Evolutionary conservation across 2,329 filamentous ascomycete genomes (phyloP).

Genomic region (Fusarium gaditjirri): DNA sequence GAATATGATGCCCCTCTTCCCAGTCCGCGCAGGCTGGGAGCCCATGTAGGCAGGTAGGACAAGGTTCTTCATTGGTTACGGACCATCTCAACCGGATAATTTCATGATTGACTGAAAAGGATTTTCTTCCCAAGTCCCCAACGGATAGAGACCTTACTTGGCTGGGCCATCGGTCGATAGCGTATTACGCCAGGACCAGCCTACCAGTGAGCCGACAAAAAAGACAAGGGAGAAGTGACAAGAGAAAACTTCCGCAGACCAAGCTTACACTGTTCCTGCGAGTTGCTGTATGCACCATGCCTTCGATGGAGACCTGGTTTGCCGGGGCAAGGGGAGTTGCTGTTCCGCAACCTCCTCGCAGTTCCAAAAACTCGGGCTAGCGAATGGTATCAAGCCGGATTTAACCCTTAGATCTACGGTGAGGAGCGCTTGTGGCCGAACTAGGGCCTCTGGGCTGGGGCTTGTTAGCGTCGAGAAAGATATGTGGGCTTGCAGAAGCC

Average conservation of each 20-base stretch:
- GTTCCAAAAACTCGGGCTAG: conserved; percentile 40
- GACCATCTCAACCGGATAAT: conserved; percentile 8
- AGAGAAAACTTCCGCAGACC: conserved; percentile 17
- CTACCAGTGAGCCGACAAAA: conserved; percentile 7
- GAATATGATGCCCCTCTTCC: conserved; percentile 10
- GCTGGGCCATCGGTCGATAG: conserved; percentile 26
- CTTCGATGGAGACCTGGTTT: conserved; percentile 27
- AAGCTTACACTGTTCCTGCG: conserved; percentile 17
- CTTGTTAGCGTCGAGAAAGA: conserved; percentile 15
- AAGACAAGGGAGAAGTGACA: conserved; percentile 30
- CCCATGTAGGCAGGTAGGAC: neutral
- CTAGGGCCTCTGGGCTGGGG: conserved; percentile 31
- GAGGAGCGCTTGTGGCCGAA: conserved; percentile 34
- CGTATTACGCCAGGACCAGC: conserved; percentile 11
- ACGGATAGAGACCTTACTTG: conserved; percentile 4
- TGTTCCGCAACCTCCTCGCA: conserved; percentile 31
- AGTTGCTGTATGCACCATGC: neutral
- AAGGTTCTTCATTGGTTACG: conserved; percentile 14
- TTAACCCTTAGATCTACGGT: conserved; percentile 40
- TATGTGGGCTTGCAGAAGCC: conserved; percentile 17
- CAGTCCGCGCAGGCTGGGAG: neutral
- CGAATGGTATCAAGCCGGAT: conserved; percentile 34
- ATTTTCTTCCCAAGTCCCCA: conserved; percentile 15
- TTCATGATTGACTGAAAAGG: conserved; percentile 26
- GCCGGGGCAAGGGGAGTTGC: conserved; percentile 35